Evolutionary conservation across 352 stramenopile species (phyloP).

Genomic region (Phytophthora rubi): DNA sequence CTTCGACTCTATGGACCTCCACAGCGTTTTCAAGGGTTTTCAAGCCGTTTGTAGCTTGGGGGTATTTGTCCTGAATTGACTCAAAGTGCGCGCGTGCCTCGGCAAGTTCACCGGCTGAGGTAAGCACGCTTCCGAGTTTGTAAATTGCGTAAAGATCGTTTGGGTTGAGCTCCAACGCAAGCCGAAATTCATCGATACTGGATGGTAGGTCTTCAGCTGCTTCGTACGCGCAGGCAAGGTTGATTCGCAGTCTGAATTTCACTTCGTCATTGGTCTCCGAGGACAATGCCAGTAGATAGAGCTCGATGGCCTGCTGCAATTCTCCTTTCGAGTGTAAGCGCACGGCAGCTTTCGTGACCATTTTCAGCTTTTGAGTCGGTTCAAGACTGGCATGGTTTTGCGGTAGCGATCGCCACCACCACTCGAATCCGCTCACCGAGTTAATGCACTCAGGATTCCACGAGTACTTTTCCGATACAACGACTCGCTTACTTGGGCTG

Average conservation of each 20-base stretch:
- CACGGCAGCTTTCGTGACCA: slow-evolving; percentile 80
- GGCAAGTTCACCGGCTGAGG: slow-evolving; percentile 43
- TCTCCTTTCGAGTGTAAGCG: slow-evolving; percentile 69
- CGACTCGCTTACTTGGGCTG: slow-evolving; percentile 40
- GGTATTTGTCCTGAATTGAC: slow-evolving; percentile 52
- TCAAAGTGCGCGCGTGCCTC: slow-evolving; percentile 50
- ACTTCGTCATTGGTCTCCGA: slow-evolving; percentile 65
- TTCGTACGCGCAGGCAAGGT: slow-evolving; percentile 72
- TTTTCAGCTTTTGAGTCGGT: slow-evolving; percentile 79
- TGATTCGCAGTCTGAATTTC: slow-evolving; percentile 68
- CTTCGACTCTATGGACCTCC: slow-evolving; percentile 23
- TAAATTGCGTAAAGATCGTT: slow-evolving; percentile 62
- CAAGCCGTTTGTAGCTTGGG: slow-evolving; percentile 57
- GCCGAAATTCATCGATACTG: slow-evolving; percentile 51
- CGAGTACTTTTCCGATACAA: slow-evolving; percentile 64
- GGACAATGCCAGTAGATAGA: slow-evolving; percentile 71
- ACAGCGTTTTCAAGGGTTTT: slow-evolving; percentile 40
- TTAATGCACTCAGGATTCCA: slow-evolving; percentile 82
- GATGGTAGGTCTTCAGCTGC: slow-evolving; percentile 42
- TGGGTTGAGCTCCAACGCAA: slow-evolving; percentile 51
- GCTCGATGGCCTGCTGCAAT: slow-evolving; percentile 63
- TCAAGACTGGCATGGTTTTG: slow-evolving; percentile 65
- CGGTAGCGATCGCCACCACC: slow-evolving; percentile 81
- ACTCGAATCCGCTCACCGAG: slow-evolving; percentile 80
- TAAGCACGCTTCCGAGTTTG: slow-evolving; percentile 62